Percentiles rank a stretch among this genome's conserved stretches.
Evolutionary conservation across 2,329 filamentous ascomycete species (phyloP).

Genomic region (Orbilia ellipsospora): DNA sequence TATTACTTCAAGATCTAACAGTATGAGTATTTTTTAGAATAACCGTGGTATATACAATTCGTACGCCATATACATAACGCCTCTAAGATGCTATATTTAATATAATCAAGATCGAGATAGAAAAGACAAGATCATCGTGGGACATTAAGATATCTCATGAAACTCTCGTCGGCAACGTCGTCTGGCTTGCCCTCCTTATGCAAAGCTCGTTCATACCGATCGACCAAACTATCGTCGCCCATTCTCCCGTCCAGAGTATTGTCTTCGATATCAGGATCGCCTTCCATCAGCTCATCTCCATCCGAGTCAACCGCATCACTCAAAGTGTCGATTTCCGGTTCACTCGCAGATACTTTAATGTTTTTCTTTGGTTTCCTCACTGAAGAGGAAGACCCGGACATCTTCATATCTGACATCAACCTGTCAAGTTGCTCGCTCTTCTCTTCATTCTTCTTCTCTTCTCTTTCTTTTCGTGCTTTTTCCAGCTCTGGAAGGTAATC

Average conservation of each 20-base stretch:
- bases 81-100: conserved; percentile 25
- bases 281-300: conserved; percentile 57
- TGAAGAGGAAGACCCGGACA: conserved; percentile 64
- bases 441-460: conserved; percentile 74
- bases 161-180: conserved; percentile 56
- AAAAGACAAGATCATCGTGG: conserved; percentile 26
- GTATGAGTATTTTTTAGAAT: neutral
- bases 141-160: conserved; percentile 58
- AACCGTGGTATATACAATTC: conserved; percentile 28
- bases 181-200: conserved; percentile 50
- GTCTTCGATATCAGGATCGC: conserved; percentile 56
- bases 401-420: conserved; percentile 92
- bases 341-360: conserved; percentile 51
- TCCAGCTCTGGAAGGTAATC: conserved; percentile 96
- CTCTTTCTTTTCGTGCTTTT: conserved; percentile 78
- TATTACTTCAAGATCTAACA: too few relatives aligned
- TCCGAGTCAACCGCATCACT: conserved; percentile 58
- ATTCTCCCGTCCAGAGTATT: conserved; percentile 48
- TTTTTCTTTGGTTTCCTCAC: conserved; percentile 59
- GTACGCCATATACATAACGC: conserved; percentile 35
- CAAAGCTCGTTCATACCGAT: conserved; percentile 57
- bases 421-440: conserved; percentile 86
- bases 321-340: conserved; percentile 55
- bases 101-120: neutral
- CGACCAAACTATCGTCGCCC: conserved; percentile 55